Evolutionary conservation across 2,329 filamentous ascomycete genomes (phyloP).

Genomic region (Laburnicola sp.): DNA sequence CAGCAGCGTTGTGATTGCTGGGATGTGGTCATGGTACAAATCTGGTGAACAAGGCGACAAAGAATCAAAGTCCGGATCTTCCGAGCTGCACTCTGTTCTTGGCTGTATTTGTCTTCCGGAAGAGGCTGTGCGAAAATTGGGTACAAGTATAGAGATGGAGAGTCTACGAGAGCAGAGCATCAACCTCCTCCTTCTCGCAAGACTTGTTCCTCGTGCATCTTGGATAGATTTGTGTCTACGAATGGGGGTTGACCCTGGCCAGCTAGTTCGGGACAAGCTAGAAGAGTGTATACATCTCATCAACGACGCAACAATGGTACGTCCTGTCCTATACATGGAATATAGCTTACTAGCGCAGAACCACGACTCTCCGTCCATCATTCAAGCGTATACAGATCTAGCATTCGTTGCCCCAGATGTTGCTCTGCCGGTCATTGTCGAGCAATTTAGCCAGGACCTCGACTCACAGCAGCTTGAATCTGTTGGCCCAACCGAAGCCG

Average conservation of each 20-base stretch:
- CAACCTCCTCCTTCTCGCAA: slow-evolving; percentile 74
- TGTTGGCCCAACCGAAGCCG: slow-evolving; percentile 84
- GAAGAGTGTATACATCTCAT: slow-evolving; percentile 71
- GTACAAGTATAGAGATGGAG: slow-evolving; percentile 51
- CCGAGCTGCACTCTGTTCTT: slow-evolving; percentile 64
- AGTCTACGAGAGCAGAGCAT: slow-evolving; percentile 71
- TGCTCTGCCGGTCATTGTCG: slow-evolving; percentile 75
- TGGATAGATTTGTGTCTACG: slow-evolving; percentile 91
- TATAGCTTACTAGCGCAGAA: slow-evolving; percentile 16
- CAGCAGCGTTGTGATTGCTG: slow-evolving; percentile 66
- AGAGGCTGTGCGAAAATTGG: slow-evolving; percentile 54
- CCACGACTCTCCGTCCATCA: slow-evolving; percentile 49
- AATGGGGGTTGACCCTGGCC: slow-evolving; percentile 79
- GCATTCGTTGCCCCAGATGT: slow-evolving; percentile 88
- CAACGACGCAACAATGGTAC: slow-evolving; percentile 59
- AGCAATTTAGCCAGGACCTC: slow-evolving; percentile 74
- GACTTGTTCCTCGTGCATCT: slow-evolving; percentile 73
- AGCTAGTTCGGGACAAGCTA: slow-evolving; percentile 67
- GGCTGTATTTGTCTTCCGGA: slow-evolving; percentile 65
- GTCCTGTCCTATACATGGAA: slow-evolving; percentile 24
- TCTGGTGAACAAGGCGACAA: slow-evolving; percentile 72
- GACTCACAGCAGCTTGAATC: slow-evolving; percentile 68
- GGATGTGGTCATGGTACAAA: slow-evolving; percentile 79
- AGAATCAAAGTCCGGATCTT: slow-evolving; percentile 70
- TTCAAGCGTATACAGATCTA: slow-evolving; percentile 79